Percentiles rank a stretch among this genome's conserved stretches.
These are phyloP conservation scores for Cicer cuneatum DNA, from an alignment of 306 rosid genomes.

Conservation along the genomic window DNA sequence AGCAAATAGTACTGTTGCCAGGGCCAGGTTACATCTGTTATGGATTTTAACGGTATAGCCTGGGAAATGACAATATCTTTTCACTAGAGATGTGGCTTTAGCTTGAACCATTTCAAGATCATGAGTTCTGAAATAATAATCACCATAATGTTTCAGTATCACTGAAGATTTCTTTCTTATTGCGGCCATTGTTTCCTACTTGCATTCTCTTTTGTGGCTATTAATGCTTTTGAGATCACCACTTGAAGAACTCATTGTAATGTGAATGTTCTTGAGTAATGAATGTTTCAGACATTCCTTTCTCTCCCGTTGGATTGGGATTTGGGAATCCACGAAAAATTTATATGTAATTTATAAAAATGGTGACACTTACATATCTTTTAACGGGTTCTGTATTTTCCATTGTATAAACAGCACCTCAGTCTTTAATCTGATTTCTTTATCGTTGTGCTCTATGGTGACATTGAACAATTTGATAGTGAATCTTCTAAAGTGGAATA, in stretches of 20 bases:
- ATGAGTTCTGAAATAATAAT: conserved; percentile 7
- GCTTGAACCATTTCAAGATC: not conserved
- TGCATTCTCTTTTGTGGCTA: not conserved
- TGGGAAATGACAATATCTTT: not conserved
- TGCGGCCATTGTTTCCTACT: conserved; percentile 23
- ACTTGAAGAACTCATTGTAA: conserved; percentile 13
- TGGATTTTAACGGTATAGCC: not conserved
- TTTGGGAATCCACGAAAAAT: not conserved
- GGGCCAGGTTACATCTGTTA: conserved; percentile 3
- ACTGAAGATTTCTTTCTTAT: not conserved
- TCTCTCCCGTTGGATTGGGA: conserved; percentile 2
- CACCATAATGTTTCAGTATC: not conserved
- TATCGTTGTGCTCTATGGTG: not conserved
- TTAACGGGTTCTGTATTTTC: not conserved
- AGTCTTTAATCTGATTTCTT: not conserved
- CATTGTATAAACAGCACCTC: not conserved
- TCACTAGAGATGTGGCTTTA: conserved; percentile 3
- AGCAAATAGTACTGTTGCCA: conserved; percentile 10
- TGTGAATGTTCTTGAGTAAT: not conserved
- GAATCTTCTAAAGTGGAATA: conserved; percentile 4
- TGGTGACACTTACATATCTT: not conserved
- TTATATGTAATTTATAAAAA: conserved; percentile 6
- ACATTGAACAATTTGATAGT: not conserved
- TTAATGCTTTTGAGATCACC: not conserved
- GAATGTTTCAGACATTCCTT: conserved; percentile 1